Base-by-base conservation (phyloP, 202 grass and related monocot genomes). In the Cymbopogon flexuosus region DNA sequence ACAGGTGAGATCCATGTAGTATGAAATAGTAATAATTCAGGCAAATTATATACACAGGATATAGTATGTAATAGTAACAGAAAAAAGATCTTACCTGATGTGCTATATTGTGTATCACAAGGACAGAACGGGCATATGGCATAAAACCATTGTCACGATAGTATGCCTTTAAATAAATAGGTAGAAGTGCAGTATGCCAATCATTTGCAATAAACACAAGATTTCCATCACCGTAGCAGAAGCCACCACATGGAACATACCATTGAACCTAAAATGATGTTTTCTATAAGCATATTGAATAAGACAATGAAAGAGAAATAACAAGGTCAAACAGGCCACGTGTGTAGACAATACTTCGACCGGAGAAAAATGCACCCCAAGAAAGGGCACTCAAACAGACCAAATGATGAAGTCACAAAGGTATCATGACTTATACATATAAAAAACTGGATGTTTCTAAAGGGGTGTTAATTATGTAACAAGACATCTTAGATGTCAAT, bases 101-200 rank as follows among this genome's bases (percentile, higher is more conserved):
- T 81, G 95, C 95, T 68, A 98, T 98, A 76, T 98, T 98, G 90
- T 98, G 95, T 86, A 98, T 89, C 49, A 98, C 95, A 59, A 94
- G 82, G 68, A 94, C 82, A 65, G 86, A 94, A 57, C 92, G 84
- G 30, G 82, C 84, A 89, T 98, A 98, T 70, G 65, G 84, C 95
- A 98, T 94, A 56, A 91, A 88, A 67, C 92, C 90, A 64, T 94
- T 84, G 74, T 98, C 95, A 52, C 61, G 86, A 63, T 93, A 98
- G 81, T 93, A 94, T 72, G 92, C 88, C 76, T 94, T 98, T 76
- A 98, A 85, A 93, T 98, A 98, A 86, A 94, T 88, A 46, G 95
- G 88, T n/a, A 98, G 81, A 2, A 98, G 79, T 62, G 92, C 73
- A 37, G 90, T 93, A 81, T 94, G 92, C 95, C 92, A 98, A 88